Evolutionary conservation across 75 land plant genomes (phyloP), one percentile per base, ranked within the genome.

Genomic region (Picea sitchensis): DNA sequence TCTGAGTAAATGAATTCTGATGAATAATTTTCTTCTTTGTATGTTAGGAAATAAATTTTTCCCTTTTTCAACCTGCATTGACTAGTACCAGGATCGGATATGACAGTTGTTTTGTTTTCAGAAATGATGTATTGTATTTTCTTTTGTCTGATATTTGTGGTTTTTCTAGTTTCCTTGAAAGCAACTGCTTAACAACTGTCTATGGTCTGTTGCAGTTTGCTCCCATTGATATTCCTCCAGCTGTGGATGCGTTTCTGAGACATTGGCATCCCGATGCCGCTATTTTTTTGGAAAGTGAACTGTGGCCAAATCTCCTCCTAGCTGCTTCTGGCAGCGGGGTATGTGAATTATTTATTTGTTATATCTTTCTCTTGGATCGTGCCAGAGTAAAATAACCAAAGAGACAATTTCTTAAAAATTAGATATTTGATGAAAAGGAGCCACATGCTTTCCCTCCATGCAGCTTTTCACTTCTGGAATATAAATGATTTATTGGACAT

Each of bases 231-330:
- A 84, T 84, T 59, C 98, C 99, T 59, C 32, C 78, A 23, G 91
- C 93, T 20, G 84, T 95, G 68, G 94, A 90, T 69, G 86, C 88
- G 51, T 98, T 98, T 72, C 81, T 98, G 82, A 73, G 59, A 0
- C 85, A 92, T 77, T 98, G 99, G 99, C 83, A 87, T 79, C 99
- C 99, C 34, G 80, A 80, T 79, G 96, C 87, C 8, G 88, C 87
- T 21, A 77, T 98, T 44, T 81, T 98, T 71, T 89, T 98, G 86
- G 99, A 98, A 80, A 93, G 98, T 90, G 99, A 98, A 78, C 79
- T 98, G 44, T 98, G 99, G 99, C 99, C 99, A 65, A 95, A 95
- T 80, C 92, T 98, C 61, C 85, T 98, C 63, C 73, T 95, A 62
- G 74, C 85, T 84, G 91, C 99, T 73, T 87, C 96, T 61, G 67